Conservation (phyloP, 768 basidiomycete species). For the Leccinum uliginosum region DNA sequence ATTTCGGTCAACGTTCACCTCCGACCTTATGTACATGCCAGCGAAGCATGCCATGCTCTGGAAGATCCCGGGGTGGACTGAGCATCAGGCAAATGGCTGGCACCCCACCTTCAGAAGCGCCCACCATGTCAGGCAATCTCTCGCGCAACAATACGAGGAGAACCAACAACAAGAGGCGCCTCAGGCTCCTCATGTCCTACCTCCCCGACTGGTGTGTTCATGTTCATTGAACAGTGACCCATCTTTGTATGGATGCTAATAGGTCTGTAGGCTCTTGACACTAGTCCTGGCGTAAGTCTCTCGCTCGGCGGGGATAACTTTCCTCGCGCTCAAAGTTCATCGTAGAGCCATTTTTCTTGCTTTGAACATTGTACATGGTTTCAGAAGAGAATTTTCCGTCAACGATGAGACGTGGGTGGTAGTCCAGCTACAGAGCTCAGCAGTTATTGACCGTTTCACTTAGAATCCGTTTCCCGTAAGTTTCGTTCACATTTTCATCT, state of each 20-base stretch:
- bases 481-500: not conserved
- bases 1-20: too few species aligned
- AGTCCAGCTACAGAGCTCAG: not conserved
- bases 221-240: constrained; percentile 15
- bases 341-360: constrained; percentile 58
- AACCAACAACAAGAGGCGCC: constrained; percentile 26
- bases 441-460: constrained; percentile 12
- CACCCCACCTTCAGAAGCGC: not conserved
- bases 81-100: not conserved
- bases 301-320: not conserved
- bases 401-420: constrained; percentile 61
- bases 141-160: constrained; percentile 9
- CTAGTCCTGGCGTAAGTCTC: constrained; percentile 56
- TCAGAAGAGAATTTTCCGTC: constrained; percentile 73
- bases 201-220: constrained; percentile 67
- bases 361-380: constrained; percentile 65
- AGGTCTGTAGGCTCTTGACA: constrained; percentile 55
- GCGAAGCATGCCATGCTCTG: not conserved
- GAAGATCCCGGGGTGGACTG: not conserved
- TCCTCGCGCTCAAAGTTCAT: not conserved
- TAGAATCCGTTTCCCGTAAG: constrained; percentile 25
- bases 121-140: constrained; percentile 16
- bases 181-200: constrained; percentile 57
- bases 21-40: not conserved
- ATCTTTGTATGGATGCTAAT: not conserved